Evolutionary conservation across 352 stramenopile genomes (phyloP).

Genomic region (Poterioochromonas sp.): DNA sequence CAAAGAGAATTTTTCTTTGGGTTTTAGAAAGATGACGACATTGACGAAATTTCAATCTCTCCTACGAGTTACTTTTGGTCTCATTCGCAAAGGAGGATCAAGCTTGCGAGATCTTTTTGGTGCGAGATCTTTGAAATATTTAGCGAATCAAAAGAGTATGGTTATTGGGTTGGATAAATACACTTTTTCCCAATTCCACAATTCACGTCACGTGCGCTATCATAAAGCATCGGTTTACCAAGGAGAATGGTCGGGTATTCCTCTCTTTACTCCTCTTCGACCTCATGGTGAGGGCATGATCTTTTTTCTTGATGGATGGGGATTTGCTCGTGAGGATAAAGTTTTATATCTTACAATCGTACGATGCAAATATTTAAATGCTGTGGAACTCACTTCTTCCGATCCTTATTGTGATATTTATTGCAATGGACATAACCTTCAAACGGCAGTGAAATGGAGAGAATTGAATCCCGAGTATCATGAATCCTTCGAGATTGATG

Average conservation of each 20-base stretch:
- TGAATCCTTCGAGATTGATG: slow-evolving; percentile 33
- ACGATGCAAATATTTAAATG: slow-evolving; percentile 13
- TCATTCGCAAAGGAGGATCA: background rate
- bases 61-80: background rate
- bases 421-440: slow-evolving; percentile 22
- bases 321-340: slow-evolving; percentile 30
- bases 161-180: slow-evolving; percentile 7
- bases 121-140: background rate
- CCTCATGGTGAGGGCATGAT: slow-evolving; percentile 27
- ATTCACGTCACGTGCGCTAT: slow-evolving; percentile 21
- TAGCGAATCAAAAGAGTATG: background rate
- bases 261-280: background rate
- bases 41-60: background rate
- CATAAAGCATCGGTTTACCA: background rate
- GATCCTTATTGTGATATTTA: slow-evolving; percentile 33
- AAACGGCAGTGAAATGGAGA: slow-evolving; percentile 25
- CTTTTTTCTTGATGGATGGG: slow-evolving; percentile 30
- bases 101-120: background rate
- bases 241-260: slow-evolving; percentile 27
- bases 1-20: slow-evolving; percentile 7
- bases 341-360: slow-evolving; percentile 28
- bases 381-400: slow-evolving; percentile 11
- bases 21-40: background rate
- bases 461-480: slow-evolving; percentile 25
- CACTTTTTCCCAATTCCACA: background rate